Evolutionary conservation across 1,139 yeast genomes (phyloP).

Genomic region (Taphrina flavorubra): DNA sequence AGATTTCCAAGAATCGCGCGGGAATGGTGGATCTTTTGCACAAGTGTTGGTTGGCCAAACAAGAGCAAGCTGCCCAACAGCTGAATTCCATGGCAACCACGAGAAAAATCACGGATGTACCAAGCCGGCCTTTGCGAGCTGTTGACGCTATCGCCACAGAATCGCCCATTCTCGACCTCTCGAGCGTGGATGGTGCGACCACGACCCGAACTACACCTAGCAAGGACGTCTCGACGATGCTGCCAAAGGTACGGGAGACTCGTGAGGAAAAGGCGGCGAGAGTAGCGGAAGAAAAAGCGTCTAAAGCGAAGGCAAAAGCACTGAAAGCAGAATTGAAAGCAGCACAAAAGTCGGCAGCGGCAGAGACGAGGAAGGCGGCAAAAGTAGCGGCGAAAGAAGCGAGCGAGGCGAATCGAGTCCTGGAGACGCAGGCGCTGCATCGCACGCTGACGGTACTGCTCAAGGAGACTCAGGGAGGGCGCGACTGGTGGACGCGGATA

Average conservation of each 20-base stretch:
- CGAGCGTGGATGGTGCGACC: not conserved
- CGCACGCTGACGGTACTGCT: conserved; percentile 21
- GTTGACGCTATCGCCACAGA: not conserved
- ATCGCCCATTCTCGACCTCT: not conserved
- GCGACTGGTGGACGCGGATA: conserved; percentile 46
- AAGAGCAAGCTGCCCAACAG: not conserved
- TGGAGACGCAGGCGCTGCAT: conserved; percentile 6
- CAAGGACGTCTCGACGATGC: not conserved
- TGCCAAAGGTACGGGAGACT: not conserved
- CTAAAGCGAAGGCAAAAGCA: not conserved
- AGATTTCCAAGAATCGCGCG: conserved; percentile 29
- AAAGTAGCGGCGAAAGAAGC: conserved; percentile 2
- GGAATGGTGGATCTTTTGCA: conserved; percentile 37
- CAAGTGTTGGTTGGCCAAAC: conserved; percentile 36
- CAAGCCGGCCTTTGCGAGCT: not conserved
- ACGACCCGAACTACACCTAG: not conserved
- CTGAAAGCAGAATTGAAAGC: conserved; percentile 4
- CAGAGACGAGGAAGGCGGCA: not conserved
- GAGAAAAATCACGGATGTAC: not conserved
- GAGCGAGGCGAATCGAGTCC: not conserved
- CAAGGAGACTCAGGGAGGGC: conserved; percentile 35
- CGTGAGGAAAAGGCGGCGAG: not conserved
- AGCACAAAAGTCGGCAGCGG: conserved; percentile 4
- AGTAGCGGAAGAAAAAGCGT: not conserved
- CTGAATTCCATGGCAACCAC: not conserved